A percentile compares a stretch with the other conserved stretches of the same genome.
These are phyloP conservation scores for Setaria viridis DNA, from an alignment of 202 grass and related monocot genomes.

Conservation along the genomic window DNA sequence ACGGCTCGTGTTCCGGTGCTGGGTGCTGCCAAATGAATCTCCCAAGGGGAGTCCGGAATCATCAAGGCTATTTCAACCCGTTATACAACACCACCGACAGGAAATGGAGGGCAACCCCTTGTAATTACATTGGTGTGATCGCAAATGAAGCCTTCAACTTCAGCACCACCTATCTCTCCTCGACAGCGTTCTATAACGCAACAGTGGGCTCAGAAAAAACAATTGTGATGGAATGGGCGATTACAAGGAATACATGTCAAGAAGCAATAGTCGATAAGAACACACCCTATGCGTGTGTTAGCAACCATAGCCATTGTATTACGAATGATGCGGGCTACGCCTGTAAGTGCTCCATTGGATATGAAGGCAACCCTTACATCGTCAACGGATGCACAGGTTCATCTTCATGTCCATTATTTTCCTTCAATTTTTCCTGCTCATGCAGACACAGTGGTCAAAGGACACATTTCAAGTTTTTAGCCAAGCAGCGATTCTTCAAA, in stretches of 20 bases:
- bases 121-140: conserved; percentile 39
- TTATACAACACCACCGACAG: conserved; percentile 15
- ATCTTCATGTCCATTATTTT: neutral
- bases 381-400: neutral
- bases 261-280: neutral
- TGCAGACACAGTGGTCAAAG: neutral
- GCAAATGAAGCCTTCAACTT: conserved; percentile 31
- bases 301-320: conserved; percentile 24
- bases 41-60: neutral
- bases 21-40: conserved; percentile 51
- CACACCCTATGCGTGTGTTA: conserved; percentile 35
- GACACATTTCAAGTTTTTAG: neutral
- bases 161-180: conserved; percentile 30
- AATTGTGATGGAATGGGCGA: conserved; percentile 38
- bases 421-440: neutral
- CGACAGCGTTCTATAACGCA: neutral
- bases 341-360: neutral
- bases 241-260: neutral
- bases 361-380: neutral
- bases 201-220: neutral
- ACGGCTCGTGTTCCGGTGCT: conserved; percentile 34
- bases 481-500: neutral
- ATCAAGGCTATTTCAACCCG: neutral
- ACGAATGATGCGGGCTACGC: neutral
- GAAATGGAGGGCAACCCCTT: neutral